Percentiles rank a stretch among this genome's conserved stretches.
phyloP scores from a whole-genome alignment of 2,329 filamentous ascomycete genomes.

The Fusarium buxicola region DNA sequence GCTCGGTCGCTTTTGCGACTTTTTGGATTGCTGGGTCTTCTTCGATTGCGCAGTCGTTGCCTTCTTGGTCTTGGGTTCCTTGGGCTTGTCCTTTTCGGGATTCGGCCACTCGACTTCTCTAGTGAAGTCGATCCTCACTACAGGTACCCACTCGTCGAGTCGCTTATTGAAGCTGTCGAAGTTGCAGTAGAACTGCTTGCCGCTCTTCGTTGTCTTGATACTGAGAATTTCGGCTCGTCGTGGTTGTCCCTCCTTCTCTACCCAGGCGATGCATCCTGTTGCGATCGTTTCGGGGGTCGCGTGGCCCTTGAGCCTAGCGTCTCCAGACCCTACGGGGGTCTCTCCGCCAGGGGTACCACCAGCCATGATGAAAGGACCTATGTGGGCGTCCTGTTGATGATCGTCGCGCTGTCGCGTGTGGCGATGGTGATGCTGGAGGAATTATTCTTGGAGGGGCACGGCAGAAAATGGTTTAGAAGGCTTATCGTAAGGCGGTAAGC shows the following conservation, averaged over 20 bases:
- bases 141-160: conserved; percentile 86
- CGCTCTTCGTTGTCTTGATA: conserved; percentile 89
- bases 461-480: conserved; percentile 41
- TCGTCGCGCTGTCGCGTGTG: conserved; percentile 28
- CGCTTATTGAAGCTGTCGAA: conserved; percentile 98
- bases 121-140: conserved; percentile 83
- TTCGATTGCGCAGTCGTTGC: conserved; percentile 66
- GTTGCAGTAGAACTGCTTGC: conserved; percentile 93
- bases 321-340: conserved; percentile 66
- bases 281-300: conserved; percentile 85
- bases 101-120: conserved; percentile 97
- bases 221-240: conserved; percentile 97
- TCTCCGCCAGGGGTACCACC: conserved; percentile 63
- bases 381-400: conserved; percentile 41
- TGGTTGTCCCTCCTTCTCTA: conserved; percentile 79
- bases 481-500: conserved; percentile 46
- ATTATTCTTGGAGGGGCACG: conserved; percentile 44
- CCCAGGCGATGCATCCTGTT: conserved; percentile 70
- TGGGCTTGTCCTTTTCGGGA: conserved; percentile 85
- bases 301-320: conserved; percentile 76
- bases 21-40: conserved; percentile 68
- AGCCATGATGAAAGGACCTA: conserved; percentile 61
- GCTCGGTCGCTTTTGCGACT: conserved; percentile 64
- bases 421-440: conserved; percentile 21
- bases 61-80: conserved; percentile 81